These are phyloP conservation scores for Garcia nutans DNA, from an alignment of 345 rosid genomes.

Conservation along the genomic window DNA sequence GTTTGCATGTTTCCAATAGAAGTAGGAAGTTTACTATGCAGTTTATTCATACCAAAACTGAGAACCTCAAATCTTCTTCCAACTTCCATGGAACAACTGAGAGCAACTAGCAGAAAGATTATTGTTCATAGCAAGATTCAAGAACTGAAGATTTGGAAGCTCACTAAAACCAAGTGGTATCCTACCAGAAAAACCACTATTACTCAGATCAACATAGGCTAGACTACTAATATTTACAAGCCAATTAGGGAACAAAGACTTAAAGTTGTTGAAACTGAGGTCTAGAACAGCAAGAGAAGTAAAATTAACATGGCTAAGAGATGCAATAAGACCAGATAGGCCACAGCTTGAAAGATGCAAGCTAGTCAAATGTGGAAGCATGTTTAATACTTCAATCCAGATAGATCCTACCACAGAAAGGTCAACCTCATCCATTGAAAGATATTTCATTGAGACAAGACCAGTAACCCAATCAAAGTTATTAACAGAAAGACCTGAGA, in stretches of 20 bases:
- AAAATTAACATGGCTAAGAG: constrained; percentile 19
- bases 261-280: constrained; percentile 17
- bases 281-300: constrained; percentile 24
- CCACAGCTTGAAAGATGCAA: constrained; percentile 31
- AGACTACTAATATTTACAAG: constrained; percentile 23
- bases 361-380: constrained; percentile 27
- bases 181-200: constrained; percentile 30
- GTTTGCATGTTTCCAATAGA: constrained; percentile 43
- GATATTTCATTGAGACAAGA: constrained; percentile 36
- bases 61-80: constrained; percentile 40
- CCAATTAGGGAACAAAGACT: constrained; percentile 19
- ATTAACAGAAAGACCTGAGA: constrained; percentile 15
- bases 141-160: constrained; percentile 28
- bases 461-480: constrained; percentile 38
- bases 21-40: constrained; percentile 43
- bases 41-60: constrained; percentile 23
- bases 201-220: constrained; percentile 12
- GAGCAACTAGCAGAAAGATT: constrained; percentile 43
- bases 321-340: constrained; percentile 29
- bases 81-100: constrained; percentile 35
- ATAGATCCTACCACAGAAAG: constrained; percentile 15
- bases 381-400: constrained; percentile 7
- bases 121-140: constrained; percentile 31
- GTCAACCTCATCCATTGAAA: constrained; percentile 11
- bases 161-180: constrained; percentile 41